Conservation (phyloP, 139 green algal genomes). For the Tetraselmis striata region DNA sequence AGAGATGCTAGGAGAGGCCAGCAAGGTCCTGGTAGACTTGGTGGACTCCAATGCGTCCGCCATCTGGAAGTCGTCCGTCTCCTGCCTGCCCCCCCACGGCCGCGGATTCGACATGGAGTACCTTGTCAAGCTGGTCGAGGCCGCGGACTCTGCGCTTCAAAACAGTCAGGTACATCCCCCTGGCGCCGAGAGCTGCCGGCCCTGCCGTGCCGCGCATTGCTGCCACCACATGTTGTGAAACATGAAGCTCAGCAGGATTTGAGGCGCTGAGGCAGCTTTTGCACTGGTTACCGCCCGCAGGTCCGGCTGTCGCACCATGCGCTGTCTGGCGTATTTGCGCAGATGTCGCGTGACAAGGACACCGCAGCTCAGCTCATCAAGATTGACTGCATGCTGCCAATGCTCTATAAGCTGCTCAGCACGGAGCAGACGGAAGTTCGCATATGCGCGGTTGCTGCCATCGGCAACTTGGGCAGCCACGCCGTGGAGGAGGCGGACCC, state of each 20-base stretch:
- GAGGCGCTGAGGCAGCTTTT: too few relatives aligned
- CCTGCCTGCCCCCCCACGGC: not conserved
- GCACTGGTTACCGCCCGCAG: too few relatives aligned
- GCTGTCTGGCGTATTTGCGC: not conserved
- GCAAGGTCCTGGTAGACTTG: not conserved
- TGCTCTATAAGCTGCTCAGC: not conserved
- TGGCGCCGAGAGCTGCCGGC: too few relatives aligned
- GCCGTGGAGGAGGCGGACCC: not conserved
- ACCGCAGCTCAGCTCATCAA: not conserved
- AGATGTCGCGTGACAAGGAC: not conserved
- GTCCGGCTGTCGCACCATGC: not conserved
- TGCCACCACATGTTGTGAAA: too few relatives aligned
- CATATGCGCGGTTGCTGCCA: not conserved
- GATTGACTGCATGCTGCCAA: not conserved
- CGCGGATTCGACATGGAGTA: not conserved
- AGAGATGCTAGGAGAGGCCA: not conserved
- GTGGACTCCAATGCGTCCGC: not conserved
- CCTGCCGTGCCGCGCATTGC: too few relatives aligned
- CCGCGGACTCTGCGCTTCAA: not conserved
- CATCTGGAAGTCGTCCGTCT: not conserved
- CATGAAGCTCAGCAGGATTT: too few relatives aligned
- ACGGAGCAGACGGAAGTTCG: not conserved
- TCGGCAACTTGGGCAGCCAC: not conserved
- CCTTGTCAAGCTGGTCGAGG: not conserved
- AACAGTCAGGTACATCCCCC: not conserved